Evolutionary conservation across 768 basidiomycete genomes (phyloP).

Genomic region (Coprinellus aureogranulatus): DNA sequence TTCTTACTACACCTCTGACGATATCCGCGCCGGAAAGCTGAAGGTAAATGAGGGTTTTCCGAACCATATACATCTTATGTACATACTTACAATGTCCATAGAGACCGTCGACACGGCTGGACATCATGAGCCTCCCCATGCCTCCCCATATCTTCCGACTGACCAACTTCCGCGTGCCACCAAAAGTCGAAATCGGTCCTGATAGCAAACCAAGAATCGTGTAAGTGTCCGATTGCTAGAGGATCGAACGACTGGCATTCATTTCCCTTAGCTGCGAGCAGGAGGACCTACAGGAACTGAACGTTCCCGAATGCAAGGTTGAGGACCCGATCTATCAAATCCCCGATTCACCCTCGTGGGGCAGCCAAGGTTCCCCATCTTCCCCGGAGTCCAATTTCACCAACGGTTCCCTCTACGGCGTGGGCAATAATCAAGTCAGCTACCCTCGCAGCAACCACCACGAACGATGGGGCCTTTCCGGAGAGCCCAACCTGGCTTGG

Average conservation of each 20-base stretch:
- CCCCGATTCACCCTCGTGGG: constrained; percentile 34
- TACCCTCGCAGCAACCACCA: constrained; percentile 25
- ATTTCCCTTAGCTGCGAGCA: constrained; percentile 38
- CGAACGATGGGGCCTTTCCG: constrained; percentile 31
- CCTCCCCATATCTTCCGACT: constrained; percentile 74
- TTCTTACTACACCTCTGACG: constrained; percentile 80
- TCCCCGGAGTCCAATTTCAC: constrained; percentile 35
- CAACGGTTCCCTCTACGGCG: constrained; percentile 30
- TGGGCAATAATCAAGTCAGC: constrained; percentile 12
- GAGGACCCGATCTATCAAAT: constrained; percentile 46
- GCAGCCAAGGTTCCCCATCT: constrained; percentile 26
- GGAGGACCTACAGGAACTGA: constrained; percentile 40
- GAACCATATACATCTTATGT: background rate
- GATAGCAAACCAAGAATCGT: constrained; percentile 67
- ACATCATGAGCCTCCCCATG: constrained; percentile 72
- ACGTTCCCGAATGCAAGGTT: constrained; percentile 42
- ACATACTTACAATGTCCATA: constrained; percentile 22
- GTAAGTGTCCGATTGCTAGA: constrained; percentile 37
- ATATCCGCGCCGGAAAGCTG: constrained; percentile 67
- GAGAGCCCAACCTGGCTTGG: constrained; percentile 16
- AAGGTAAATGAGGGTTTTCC: constrained; percentile 32
- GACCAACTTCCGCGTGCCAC: constrained; percentile 81
- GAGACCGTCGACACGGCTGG: constrained; percentile 65
- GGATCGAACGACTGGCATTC: constrained; percentile 12
- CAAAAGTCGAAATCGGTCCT: constrained; percentile 69